Base-by-base conservation (phyloP, 495 filamentous ascomycete species). In the Glonium stellatum region DNA sequence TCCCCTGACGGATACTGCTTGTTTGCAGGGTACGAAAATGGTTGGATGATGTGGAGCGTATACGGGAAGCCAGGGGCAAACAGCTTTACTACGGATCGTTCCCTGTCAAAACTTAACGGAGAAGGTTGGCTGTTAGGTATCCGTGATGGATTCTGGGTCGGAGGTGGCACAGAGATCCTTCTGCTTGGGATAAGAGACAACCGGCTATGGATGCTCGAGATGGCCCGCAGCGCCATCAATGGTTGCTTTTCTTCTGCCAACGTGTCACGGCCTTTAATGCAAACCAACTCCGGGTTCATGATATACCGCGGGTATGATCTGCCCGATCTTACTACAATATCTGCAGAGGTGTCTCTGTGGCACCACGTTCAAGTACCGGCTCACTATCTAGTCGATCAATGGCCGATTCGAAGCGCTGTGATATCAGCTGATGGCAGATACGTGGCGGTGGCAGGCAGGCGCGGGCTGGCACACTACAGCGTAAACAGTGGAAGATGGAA, bases 1-100 rank as follows among this genome's bases (percentile, higher is more conserved):
- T 96, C 95, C 10, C 89, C 93, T 0, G 95, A 99, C 69, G 95
- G 95, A 39, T 97, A 97, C 69, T 96, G 92, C 68, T 80, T 97
- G 4, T 96, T 99, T 72, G 90, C 87, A 42, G 95, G 93, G 22
- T 97, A 90, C 68, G 87, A 95, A 61, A 84, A 83, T 60, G 95
- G 95, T 12, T 99, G 95, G 95, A 87, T 85, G 13, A 91, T 84
- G 36, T 97, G 91, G 91, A 97, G 92, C 71, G 95, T 97, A 5
- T 99, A 91, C 72, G 95, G 95, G 19, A 97, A 96, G 71, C 80
- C 85, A 4, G 83, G 88, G 12, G 87, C 84, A 19, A 88, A 80
- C 59, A 96, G 89, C 69, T 97, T 97, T 68, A 75, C 77, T 12
- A 77, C 83, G 4, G 87, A 96, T 65, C 72, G 73, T 13, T 71